Conservation (phyloP, 345 rosid species). For the Barbarea vulgaris region DNA sequence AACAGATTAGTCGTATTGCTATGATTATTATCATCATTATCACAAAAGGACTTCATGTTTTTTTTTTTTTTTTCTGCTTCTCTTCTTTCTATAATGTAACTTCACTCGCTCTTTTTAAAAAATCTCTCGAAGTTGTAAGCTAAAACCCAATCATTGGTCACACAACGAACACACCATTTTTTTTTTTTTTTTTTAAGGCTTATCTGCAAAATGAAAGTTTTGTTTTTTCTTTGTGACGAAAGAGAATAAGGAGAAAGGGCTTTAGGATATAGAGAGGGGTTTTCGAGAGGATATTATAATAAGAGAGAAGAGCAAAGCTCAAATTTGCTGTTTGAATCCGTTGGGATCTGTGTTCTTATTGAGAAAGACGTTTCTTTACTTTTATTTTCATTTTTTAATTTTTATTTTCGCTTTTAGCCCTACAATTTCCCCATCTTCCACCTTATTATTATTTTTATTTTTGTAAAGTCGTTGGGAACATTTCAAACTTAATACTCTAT, state of each 20-base stretch:
- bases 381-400: neutral
- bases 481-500: conserved; percentile 23
- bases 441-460: conserved; percentile 1
- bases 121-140: conserved; percentile 17
- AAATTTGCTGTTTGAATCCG: conserved; percentile 67
- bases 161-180: conserved; percentile 20
- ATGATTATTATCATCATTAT: conserved; percentile 52
- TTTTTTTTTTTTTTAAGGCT: neutral
- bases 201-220: conserved; percentile 25
- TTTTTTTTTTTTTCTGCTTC: conserved; percentile 34
- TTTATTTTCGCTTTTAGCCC: conserved; percentile 38
- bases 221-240: conserved; percentile 39
- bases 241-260: conserved; percentile 53
- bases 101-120: neutral
- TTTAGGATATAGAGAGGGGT: conserved; percentile 28
- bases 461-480: conserved; percentile 21
- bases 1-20: conserved; percentile 54
- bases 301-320: conserved; percentile 45
- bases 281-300: conserved; percentile 31
- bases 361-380: conserved; percentile 80
- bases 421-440: conserved; percentile 26
- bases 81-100: conserved; percentile 31
- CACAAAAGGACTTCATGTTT: conserved; percentile 64
- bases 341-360: conserved; percentile 88
- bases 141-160: conserved; percentile 68